Percentiles rank a stretch among this genome's conserved stretches.
Conservation (phyloP, 768 basidiomycete genomes). For the Collybiopsis luxurians region DNA sequence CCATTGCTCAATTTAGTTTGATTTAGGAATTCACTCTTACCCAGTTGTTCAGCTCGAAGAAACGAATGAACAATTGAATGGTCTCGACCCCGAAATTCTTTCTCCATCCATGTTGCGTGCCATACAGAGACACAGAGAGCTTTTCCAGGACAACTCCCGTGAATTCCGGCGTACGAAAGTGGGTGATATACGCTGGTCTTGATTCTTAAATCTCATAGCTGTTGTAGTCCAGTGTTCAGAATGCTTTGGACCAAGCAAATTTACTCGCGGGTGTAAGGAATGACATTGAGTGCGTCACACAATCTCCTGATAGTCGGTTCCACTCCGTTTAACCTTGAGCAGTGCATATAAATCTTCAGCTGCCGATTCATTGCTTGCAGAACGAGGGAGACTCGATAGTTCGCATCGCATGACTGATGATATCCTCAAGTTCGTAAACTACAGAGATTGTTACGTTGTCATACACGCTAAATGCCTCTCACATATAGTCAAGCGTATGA, state of each 20-base stretch:
- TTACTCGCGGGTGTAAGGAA: constrained; percentile 88
- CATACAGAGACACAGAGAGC: constrained; percentile 87
- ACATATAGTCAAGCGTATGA: constrained; percentile 88
- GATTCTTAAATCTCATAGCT: not conserved
- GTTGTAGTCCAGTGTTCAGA: constrained; percentile 69
- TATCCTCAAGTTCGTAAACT: constrained; percentile 67
- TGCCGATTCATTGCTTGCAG: constrained; percentile 82
- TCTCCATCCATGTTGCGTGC: constrained; percentile 86
- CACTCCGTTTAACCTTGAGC: not conserved
- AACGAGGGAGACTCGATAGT: constrained; percentile 87
- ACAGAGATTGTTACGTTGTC: constrained; percentile 1
- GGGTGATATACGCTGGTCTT: not conserved
- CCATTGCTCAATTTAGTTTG: constrained; percentile 5
- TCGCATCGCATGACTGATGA: constrained; percentile 95
- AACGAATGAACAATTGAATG: constrained; percentile 76
- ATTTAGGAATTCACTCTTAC: constrained; percentile 14
- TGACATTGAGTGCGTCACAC: constrained; percentile 80
- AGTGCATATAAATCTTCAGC: constrained; percentile 92
- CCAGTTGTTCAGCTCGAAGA: constrained; percentile 65
- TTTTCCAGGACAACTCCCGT: constrained; percentile 81
- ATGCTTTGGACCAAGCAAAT: constrained; percentile 83
- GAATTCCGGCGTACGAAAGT: constrained; percentile 90
- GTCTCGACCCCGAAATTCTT: constrained; percentile 64
- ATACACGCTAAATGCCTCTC: not conserved
- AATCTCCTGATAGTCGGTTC: not conserved